Conservation (phyloP, 345 rosid species). For the Euphorbia pulcherrima region DNA sequence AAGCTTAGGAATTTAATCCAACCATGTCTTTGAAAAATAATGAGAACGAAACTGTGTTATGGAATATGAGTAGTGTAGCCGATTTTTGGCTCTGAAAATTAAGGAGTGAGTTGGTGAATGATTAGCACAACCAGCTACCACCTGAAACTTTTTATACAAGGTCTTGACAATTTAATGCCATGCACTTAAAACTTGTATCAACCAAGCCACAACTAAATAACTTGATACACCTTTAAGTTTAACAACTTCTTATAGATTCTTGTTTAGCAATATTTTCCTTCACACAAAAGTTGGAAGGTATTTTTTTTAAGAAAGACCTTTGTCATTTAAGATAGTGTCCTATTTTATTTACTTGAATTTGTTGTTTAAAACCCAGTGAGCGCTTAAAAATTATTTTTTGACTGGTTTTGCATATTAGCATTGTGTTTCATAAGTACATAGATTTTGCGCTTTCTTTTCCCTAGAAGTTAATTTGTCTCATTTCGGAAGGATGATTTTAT, state of each 20-base stretch:
- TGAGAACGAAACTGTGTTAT: too few relatives aligned
- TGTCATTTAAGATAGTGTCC: not conserved
- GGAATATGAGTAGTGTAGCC: too few relatives aligned
- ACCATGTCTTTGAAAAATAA: too few relatives aligned
- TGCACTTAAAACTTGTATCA: not conserved
- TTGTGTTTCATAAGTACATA: too few relatives aligned
- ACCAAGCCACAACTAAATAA: not conserved
- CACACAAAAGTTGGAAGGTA: not conserved
- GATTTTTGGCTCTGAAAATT: too few relatives aligned
- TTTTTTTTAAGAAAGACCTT: not conserved
- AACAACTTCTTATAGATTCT: not conserved
- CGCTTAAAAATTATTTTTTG: not conserved
- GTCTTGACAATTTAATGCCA: not conserved
- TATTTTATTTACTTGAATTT: not conserved
- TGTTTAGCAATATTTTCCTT: not conserved
- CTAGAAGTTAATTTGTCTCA: too few relatives aligned
- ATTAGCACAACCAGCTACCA: not conserved
- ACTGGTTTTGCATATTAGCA: not conserved
- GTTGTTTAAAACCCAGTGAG: not conserved
- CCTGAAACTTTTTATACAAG: too few relatives aligned
- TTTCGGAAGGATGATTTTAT: too few relatives aligned
- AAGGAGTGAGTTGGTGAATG: not conserved
- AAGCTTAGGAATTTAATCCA: not conserved
- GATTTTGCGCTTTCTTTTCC: too few relatives aligned
- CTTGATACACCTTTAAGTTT: not conserved